Evolutionary conservation across 768 basidiomycete species (phyloP).

Genomic region (Pisolithus microcarpus): DNA sequence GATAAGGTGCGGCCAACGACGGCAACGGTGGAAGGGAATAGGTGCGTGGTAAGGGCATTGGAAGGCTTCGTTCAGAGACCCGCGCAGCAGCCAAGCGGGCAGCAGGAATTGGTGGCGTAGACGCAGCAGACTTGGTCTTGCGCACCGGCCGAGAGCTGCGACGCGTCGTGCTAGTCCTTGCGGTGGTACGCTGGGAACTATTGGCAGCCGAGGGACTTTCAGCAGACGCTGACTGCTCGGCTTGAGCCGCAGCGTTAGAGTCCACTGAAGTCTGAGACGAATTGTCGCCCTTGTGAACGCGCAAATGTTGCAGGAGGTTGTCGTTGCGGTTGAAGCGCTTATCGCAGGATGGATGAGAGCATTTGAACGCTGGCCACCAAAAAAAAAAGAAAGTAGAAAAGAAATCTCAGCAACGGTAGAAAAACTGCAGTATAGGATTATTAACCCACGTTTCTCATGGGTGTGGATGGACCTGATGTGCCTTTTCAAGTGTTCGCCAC

Average conservation of each 20-base stretch:
- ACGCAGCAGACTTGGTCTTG: slow-evolving; percentile 30
- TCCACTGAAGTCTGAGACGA: slow-evolving; percentile 29
- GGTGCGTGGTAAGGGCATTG: slow-evolving; percentile 26
- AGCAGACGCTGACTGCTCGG: slow-evolving; percentile 19
- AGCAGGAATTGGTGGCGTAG: slow-evolving; percentile 27
- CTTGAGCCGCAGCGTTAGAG: slow-evolving; percentile 18
- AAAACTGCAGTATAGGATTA: slow-evolving; percentile 9
- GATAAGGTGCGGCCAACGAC: slow-evolving; percentile 23
- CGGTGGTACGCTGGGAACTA: slow-evolving; percentile 16
- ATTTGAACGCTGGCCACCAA: slow-evolving; percentile 55
- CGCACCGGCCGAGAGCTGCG: slow-evolving; percentile 27
- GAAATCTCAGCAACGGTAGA: slow-evolving; percentile 10
- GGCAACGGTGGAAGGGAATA: slow-evolving; percentile 28
- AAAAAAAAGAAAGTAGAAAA: slow-evolving; percentile 12
- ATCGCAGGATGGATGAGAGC: slow-evolving; percentile 57
- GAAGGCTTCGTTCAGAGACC: slow-evolving; percentile 23
- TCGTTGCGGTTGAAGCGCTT: slow-evolving; percentile 75
- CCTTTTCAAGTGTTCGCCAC: slow-evolving; percentile 70
- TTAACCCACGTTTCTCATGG: slow-evolving; percentile 64
- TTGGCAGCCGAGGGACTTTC: slow-evolving; percentile 11
- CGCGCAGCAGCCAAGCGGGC: slow-evolving; percentile 29
- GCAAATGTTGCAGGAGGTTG: slow-evolving; percentile 72
- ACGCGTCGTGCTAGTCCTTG: slow-evolving; percentile 18
- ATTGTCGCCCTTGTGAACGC: slow-evolving; percentile 50
- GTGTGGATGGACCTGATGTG: slow-evolving; percentile 72